Base-by-base conservation (phyloP, 2,329 filamentous ascomycete species). In the Domatiomyces catenatus region DNA sequence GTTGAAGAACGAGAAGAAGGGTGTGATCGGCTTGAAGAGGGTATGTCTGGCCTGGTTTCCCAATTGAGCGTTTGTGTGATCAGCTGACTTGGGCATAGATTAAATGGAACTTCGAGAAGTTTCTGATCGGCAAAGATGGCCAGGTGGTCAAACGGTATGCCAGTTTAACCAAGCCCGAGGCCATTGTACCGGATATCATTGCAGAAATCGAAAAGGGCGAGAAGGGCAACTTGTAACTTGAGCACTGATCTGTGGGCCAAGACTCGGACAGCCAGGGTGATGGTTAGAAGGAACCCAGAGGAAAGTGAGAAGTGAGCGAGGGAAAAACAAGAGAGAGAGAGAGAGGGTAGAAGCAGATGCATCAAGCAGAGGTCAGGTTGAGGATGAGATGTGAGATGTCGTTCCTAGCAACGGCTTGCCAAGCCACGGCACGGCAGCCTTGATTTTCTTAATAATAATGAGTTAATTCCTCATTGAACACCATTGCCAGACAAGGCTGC, bases 31-130 rank as follows among this genome's bases (percentile, higher is more conserved):
- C 18, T 67, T 96, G 64, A 90, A 93, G 81, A 52, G 58, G 32
- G 32, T 39, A 39, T 15, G 32, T 39, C 15, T 15, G 22, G 32
- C 10, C 10, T 5, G 1, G 15, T 39, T 39, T 39, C 10, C 32
- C 15, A 15, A 15, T 15, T 39, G 2, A 6, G 7, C 32, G 10
- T 15, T 15, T 15, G 8, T 4, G 32, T 15, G 32, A 71, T 82
- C 12, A 39, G 10, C 32, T 39, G 32, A 39, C 32, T 39, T 15
- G 15, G 32, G 15, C 5, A 15, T 15, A 39, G 55, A 75, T 98
- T 62, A 95, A 96, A 83, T 98, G 92, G 92, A 98, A 98, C 72
- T 98, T 96, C 73, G 92, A 98, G 70, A 98, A 98, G 79, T 98
- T 95, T 71, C 72, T 98, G 56, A 74, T 98, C 58, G 84, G 83